phyloP scores from a whole-genome alignment of 2,329 filamentous ascomycete genomes.

The Diaporthe ilicicola region DNA sequence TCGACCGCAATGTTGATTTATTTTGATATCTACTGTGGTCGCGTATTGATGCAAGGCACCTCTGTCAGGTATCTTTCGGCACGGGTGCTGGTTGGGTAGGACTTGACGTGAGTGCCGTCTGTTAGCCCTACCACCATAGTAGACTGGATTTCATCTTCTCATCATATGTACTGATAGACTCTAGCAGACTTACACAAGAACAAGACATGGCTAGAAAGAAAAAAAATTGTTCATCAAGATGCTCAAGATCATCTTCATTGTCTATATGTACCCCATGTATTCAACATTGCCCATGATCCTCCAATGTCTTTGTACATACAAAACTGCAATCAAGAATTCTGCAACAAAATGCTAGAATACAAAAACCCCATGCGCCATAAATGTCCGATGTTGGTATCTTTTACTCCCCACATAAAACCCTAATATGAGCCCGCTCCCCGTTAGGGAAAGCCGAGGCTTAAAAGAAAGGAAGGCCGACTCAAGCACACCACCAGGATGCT shows the following conservation, averaged over 20 bases:
- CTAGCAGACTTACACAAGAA: background rate
- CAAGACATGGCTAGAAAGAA: too few relatives aligned
- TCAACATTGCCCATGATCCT: background rate
- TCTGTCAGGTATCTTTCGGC: too few relatives aligned
- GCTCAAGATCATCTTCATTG: background rate
- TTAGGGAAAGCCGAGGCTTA: background rate
- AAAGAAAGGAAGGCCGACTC: background rate
- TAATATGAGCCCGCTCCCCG: background rate
- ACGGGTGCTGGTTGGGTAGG: too few relatives aligned
- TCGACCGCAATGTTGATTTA: background rate
- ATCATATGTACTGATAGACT: too few relatives aligned
- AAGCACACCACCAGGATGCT: background rate
- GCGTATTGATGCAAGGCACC: too few relatives aligned
- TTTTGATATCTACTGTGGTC: too few relatives aligned
- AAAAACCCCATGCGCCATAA: background rate
- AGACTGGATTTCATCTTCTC: background rate
- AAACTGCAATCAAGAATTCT: background rate
- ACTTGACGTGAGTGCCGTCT: too few relatives aligned
- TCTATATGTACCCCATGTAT: background rate
- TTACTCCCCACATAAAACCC: constrained; percentile 1
- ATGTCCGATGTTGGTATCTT: constrained; percentile 25
- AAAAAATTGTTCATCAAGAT: background rate
- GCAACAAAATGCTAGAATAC: background rate
- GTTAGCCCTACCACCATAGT: too few relatives aligned
- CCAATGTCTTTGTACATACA: background rate